Percentiles rank a stretch among this genome's conserved stretches.
phyloP scores from a whole-genome alignment of 805 yeast species.

The Jamesozyma jinghongensis region DNA sequence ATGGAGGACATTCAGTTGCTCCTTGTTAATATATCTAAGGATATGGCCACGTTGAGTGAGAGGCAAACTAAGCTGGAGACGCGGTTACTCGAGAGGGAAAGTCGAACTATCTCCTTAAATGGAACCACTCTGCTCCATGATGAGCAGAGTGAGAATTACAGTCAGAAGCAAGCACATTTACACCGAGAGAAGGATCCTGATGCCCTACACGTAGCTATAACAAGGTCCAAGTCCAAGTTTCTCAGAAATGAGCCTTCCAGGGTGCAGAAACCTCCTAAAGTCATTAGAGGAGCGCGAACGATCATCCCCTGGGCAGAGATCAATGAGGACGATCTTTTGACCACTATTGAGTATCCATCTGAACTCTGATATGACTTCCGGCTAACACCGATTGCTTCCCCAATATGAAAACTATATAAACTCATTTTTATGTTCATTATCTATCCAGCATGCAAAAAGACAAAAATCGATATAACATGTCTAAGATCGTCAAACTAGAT shows the following conservation, averaged over 20 bases:
- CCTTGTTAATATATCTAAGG: slow-evolving; percentile 12
- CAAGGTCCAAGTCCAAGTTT: slow-evolving; percentile 9
- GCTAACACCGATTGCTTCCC: too few relatives aligned
- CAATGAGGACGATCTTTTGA: background rate
- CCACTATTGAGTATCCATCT: background rate
- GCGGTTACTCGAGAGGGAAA: background rate
- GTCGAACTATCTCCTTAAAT: background rate
- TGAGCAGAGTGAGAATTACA: background rate
- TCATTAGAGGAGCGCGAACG: slow-evolving; percentile 10
- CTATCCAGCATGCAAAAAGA: too few relatives aligned
- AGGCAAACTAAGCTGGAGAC: slow-evolving; percentile 13
- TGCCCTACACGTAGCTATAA: slow-evolving; percentile 1
- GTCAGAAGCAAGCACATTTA: too few relatives aligned
- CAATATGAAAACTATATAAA: too few relatives aligned
- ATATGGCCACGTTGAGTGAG: slow-evolving; percentile 10
- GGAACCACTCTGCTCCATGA: slow-evolving; percentile 11
- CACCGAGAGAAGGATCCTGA: too few relatives aligned
- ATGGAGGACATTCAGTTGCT: slow-evolving; percentile 16
- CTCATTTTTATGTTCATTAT: too few relatives aligned
- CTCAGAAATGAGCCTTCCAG: background rate
- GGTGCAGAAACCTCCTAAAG: background rate
- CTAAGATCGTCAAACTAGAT: slow-evolving; percentile 10
- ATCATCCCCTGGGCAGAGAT: slow-evolving; percentile 28
- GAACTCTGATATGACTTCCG: background rate
- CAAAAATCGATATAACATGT: too few relatives aligned